phyloP scores from a whole-genome alignment of 208 protist genomes.

The Phytomonas sp. region DNA sequence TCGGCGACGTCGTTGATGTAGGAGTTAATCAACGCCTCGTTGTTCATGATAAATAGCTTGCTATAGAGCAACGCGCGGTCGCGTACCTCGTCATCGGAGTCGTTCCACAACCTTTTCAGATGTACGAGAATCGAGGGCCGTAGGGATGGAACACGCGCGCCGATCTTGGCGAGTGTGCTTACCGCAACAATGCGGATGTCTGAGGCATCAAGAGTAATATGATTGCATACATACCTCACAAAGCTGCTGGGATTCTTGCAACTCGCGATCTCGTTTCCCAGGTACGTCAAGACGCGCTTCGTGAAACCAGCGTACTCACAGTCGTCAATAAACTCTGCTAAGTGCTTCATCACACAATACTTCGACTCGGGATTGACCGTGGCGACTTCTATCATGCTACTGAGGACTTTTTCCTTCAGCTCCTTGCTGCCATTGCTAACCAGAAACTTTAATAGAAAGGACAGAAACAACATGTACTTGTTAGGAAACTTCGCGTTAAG shows the following conservation, averaged over 20 bases:
- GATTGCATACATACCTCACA: constrained; percentile 97
- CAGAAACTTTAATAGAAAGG: constrained; percentile 85
- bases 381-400: constrained; percentile 93
- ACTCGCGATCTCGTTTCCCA: constrained; percentile 91
- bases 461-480: constrained; percentile 87
- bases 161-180: constrained; percentile 97
- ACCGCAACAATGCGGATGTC: constrained; percentile 94
- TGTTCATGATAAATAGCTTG: constrained; percentile 70
- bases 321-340: constrained; percentile 99
- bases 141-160: constrained; percentile 76
- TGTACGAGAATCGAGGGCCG: constrained; percentile 84
- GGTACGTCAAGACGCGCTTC: constrained; percentile 92
- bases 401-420: constrained; percentile 95
- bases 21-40: constrained; percentile 49
- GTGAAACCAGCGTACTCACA: constrained; percentile 96
- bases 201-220: constrained; percentile 90
- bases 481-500: constrained; percentile 94
- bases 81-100: constrained; percentile 98
- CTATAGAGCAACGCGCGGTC: constrained; percentile 95
- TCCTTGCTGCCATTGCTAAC: constrained; percentile 84
- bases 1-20: constrained; percentile 71
- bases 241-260: constrained; percentile 79
- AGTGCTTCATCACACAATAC: constrained; percentile 86
- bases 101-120: constrained; percentile 86
- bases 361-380: constrained; percentile 84